Conservation (phyloP, 495 filamentous ascomycete genomes). For the Filosporella fistucella region DNA sequence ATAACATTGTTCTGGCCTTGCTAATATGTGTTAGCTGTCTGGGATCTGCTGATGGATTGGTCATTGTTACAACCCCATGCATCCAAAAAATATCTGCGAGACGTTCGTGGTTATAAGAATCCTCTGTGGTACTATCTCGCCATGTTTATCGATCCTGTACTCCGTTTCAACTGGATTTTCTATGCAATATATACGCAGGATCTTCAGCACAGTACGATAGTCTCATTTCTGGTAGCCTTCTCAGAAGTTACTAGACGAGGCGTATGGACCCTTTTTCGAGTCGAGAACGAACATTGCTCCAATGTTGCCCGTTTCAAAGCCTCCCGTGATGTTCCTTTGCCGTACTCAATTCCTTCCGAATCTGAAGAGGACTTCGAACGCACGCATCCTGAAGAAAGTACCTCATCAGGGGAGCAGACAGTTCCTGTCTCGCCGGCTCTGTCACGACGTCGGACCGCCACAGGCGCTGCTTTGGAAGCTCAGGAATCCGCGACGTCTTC, state of each 20-base stretch:
- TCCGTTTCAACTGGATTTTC: constrained; percentile 93
- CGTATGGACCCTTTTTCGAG: constrained; percentile 86
- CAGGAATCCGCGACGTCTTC: not conserved
- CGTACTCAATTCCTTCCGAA: constrained; percentile 55
- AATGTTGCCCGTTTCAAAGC: constrained; percentile 85
- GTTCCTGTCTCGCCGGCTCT: not conserved
- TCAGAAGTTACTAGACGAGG: constrained; percentile 77
- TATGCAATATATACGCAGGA: constrained; percentile 78
- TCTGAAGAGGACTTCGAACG: constrained; percentile 6
- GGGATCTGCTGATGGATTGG: constrained; percentile 98
- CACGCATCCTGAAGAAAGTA: not conserved
- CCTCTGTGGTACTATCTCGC: constrained; percentile 79
- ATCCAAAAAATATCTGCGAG: constrained; percentile 54
- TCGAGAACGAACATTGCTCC: constrained; percentile 93
- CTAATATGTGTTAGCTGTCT: constrained; percentile 51
- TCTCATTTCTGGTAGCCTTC: constrained; percentile 70
- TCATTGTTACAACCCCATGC: constrained; percentile 9
- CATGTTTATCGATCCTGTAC: constrained; percentile 76
- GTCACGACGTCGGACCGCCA: constrained; percentile 1
- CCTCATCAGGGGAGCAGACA: not conserved
- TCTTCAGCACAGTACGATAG: constrained; percentile 71
- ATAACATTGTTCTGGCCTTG: constrained; percentile 33
- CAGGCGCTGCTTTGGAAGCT: constrained; percentile 2
- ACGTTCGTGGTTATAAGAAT: constrained; percentile 70
- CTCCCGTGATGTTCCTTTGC: constrained; percentile 72